A percentile compares a stretch with the other conserved stretches of the same genome.
These are phyloP conservation scores for Suillus tomentosus DNA, from an alignment of 768 basidiomycete species.

Conservation along the genomic window DNA sequence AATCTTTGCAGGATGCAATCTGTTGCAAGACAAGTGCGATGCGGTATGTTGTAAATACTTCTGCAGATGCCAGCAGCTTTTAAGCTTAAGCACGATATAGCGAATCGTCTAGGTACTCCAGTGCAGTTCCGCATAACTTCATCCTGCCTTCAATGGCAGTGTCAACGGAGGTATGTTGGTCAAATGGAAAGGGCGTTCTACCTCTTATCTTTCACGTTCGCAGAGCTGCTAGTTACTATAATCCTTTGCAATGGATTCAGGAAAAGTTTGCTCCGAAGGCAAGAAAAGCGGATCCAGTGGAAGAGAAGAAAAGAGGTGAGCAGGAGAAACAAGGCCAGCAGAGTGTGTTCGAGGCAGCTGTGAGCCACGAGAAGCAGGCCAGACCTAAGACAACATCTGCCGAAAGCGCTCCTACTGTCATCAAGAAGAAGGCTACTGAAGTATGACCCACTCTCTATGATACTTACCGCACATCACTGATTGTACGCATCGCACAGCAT, in stretches of 20 bases:
- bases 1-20: conserved; percentile 28
- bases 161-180: conserved; percentile 47
- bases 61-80: conserved; percentile 1
- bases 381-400: conserved; percentile 3
- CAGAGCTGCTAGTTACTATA: conserved; percentile 48
- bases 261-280: conserved; percentile 55
- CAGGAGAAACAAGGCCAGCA: conserved; percentile 39
- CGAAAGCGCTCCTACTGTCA: conserved; percentile 13
- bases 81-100: conserved; percentile 17
- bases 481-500: conserved; percentile 52
- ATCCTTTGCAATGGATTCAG: conserved; percentile 64
- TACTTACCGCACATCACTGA: background rate
- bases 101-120: conserved; percentile 12
- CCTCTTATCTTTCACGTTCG: conserved; percentile 6
- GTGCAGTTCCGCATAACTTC: conserved; percentile 18
- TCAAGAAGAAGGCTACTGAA: conserved; percentile 32
- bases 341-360: conserved; percentile 20
- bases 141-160: conserved; percentile 36
- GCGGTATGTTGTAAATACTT: conserved; percentile 22
- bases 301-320: conserved; percentile 43
- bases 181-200: background rate
- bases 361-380: conserved; percentile 13
- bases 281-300: conserved; percentile 46
- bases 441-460: conserved; percentile 17
- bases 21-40: conserved; percentile 26